These are phyloP conservation scores for Neurospora sp. DNA, from an alignment of 495 filamentous ascomycete species.

Conservation along the genomic window DNA sequence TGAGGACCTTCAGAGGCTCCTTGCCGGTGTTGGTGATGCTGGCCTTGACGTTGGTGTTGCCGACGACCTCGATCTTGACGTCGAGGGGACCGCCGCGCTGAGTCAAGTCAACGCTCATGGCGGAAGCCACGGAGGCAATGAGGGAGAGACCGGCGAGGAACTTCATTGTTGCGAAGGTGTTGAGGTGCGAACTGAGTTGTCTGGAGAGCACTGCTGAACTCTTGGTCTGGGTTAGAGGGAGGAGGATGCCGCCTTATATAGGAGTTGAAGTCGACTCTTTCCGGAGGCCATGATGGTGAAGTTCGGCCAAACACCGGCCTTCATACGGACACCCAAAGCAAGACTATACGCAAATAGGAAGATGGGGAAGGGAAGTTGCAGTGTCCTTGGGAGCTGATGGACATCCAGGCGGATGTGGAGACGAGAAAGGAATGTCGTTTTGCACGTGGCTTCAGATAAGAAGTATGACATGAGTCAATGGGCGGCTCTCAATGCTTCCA, in stretches of 20 bases:
- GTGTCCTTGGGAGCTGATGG: background rate
- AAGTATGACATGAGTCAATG: background rate
- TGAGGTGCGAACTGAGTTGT: conserved; percentile 1
- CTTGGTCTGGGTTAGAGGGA: background rate
- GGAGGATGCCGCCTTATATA: background rate
- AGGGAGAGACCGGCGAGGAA: conserved; percentile 26
- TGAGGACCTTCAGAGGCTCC: conserved; percentile 46
- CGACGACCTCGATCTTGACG: conserved; percentile 42
- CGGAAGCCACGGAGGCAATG: conserved; percentile 36
- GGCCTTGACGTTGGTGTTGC: conserved; percentile 49
- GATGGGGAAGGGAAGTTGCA: background rate
- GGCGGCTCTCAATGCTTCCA: background rate
- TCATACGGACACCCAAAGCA: background rate
- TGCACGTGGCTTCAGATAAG: background rate
- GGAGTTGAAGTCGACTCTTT: background rate
- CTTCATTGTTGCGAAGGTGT: conserved; percentile 22
- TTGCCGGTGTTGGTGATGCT: conserved; percentile 50
- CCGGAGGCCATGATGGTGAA: background rate
- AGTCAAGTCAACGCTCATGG: conserved; percentile 33
- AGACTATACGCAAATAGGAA: background rate
- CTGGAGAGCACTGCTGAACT: conserved; percentile 1
- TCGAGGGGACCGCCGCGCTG: conserved; percentile 35
- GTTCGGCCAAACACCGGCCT: background rate
- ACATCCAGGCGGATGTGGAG: background rate
- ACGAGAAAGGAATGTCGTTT: background rate